Conservation (phyloP, 192 early-diverging fungal species). For the Backusella tarrabulga region DNA sequence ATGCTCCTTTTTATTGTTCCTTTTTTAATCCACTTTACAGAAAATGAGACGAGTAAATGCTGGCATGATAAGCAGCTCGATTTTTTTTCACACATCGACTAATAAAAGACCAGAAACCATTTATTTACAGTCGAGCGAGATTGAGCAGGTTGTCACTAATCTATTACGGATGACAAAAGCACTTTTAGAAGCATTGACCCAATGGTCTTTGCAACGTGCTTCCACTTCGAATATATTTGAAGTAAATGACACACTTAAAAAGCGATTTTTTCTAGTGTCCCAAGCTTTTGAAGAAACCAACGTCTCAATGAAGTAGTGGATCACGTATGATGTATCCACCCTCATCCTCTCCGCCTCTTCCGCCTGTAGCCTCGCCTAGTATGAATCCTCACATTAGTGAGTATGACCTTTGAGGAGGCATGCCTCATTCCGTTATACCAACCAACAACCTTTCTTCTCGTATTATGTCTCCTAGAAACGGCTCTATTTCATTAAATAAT, state of each 20-base stretch:
- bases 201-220: slow-evolving; percentile 21
- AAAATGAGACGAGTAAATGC: slow-evolving; percentile 10
- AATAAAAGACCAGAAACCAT: background rate
- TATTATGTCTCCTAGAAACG: slow-evolving; percentile 5
- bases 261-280: slow-evolving; percentile 23
- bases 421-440: slow-evolving; percentile 16
- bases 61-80: background rate
- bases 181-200: slow-evolving; percentile 29
- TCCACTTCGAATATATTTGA: slow-evolving; percentile 27
- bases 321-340: background rate
- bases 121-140: slow-evolving; percentile 23
- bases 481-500: background rate
- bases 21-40: background rate
- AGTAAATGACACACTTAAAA: slow-evolving; percentile 22
- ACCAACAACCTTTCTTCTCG: slow-evolving; percentile 15
- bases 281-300: slow-evolving; percentile 30
- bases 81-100: background rate
- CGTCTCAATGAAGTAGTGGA: slow-evolving; percentile 14
- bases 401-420: slow-evolving; percentile 19
- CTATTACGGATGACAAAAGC: slow-evolving; percentile 27
- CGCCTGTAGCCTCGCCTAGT: background rate
- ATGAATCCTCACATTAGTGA: slow-evolving; percentile 1
- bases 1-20: background rate
- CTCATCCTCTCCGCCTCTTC: slow-evolving; percentile 7
- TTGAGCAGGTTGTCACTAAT: slow-evolving; percentile 35